phyloP scores from a whole-genome alignment of 441 rosid species.

The Breynia disticha region DNA sequence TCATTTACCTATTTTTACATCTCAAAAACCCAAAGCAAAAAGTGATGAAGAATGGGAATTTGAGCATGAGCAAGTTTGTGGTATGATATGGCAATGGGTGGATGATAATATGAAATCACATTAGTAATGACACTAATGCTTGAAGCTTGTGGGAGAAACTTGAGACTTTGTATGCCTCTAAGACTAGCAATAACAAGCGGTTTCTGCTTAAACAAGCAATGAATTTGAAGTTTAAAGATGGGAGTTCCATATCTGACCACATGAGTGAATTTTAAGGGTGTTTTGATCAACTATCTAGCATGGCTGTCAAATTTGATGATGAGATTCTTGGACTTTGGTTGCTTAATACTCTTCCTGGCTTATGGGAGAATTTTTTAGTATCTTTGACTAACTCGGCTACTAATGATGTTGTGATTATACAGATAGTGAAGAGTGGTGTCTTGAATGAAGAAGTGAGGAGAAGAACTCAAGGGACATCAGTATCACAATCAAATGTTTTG shows the following conservation, averaged over 20 bases:
- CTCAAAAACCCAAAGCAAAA: background rate
- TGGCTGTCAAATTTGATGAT: background rate
- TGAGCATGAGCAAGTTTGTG: background rate
- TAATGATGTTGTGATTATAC: background rate
- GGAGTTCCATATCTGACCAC: too few species aligned
- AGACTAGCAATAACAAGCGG: slow-evolving; percentile 1
- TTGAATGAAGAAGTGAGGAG: background rate
- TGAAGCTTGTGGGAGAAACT: slow-evolving; percentile 1
- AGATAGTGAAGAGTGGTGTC: background rate
- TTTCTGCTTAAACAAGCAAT: background rate
- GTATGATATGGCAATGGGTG: background rate
- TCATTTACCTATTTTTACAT: background rate
- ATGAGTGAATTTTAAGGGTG: background rate
- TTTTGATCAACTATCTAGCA: background rate
- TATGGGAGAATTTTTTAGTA: background rate
- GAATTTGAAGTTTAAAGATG: too few species aligned
- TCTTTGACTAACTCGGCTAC: background rate
- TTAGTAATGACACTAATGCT: background rate
- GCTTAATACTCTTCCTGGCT: background rate
- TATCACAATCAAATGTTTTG: background rate
- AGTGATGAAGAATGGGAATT: background rate
- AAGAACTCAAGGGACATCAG: background rate
- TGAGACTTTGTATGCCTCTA: background rate
- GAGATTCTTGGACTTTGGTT: background rate
- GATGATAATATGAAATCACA: background rate